phyloP scores from a whole-genome alignment of 2,329 filamentous ascomycete genomes.

The Fusarium nurragi region DNA sequence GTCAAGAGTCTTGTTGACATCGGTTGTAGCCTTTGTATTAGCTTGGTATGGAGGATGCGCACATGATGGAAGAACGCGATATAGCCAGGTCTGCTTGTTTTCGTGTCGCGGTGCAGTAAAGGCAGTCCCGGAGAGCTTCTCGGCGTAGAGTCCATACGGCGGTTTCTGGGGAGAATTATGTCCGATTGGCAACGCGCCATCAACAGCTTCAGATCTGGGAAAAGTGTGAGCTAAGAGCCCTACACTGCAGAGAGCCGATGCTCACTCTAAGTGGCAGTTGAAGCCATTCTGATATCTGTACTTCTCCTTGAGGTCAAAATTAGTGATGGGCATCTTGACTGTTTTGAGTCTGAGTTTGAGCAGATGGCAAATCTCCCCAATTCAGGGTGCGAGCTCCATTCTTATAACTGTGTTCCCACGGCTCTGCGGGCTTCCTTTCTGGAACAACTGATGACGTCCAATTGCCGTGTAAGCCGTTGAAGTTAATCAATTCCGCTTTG shows the following conservation, averaged over 20 bases:
- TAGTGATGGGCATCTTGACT: conserved; percentile 59
- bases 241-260: conserved; percentile 1
- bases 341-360: neutral
- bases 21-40: conserved; percentile 48
- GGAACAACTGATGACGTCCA: conserved; percentile 35
- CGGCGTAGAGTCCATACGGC: conserved; percentile 80
- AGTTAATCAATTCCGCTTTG: conserved; percentile 41
- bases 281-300: conserved; percentile 86
- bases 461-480: conserved; percentile 35
- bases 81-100: conserved; percentile 78
- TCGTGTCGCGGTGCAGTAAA: conserved; percentile 76
- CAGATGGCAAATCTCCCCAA: neutral
- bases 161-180: conserved; percentile 86
- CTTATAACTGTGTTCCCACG: conserved; percentile 36
- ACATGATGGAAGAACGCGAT: conserved; percentile 73
- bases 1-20: conserved; percentile 41
- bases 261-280: conserved; percentile 78
- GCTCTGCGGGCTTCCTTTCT: conserved; percentile 25
- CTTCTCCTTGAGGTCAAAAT: conserved; percentile 60
- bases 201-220: conserved; percentile 76
- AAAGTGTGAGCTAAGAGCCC: conserved; percentile 1
- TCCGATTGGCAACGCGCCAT: conserved; percentile 76
- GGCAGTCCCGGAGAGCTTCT: conserved; percentile 78
- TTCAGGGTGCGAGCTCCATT: conserved; percentile 23
- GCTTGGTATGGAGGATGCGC: conserved; percentile 66